Evolutionary conservation across 1,284 basidiomycete genomes (phyloP).

Genomic region (Takashimella tepidaria): DNA sequence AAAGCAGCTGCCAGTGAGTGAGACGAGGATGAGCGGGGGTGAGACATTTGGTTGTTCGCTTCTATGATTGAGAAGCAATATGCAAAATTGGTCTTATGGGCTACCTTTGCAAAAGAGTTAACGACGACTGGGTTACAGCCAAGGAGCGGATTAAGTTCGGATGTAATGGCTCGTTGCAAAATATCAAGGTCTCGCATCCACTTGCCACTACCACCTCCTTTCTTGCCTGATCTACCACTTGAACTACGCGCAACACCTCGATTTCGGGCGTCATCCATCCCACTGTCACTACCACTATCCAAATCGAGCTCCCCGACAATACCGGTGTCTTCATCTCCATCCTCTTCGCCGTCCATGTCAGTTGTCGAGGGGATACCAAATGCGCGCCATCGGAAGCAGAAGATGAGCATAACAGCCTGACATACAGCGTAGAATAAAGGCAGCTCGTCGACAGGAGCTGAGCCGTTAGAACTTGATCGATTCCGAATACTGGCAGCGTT

Average conservation of each 20-base stretch:
- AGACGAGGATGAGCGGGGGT: constrained; percentile 21
- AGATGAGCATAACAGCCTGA: constrained; percentile 93
- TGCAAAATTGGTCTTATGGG: constrained; percentile 83
- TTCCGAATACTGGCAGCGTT: background rate
- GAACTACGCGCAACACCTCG: constrained; percentile 1
- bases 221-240: constrained; percentile 2
- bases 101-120: constrained; percentile 87
- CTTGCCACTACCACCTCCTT: constrained; percentile 46
- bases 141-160: constrained; percentile 83
- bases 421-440: constrained; percentile 84
- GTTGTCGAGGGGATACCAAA: constrained; percentile 12
- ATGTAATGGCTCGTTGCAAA: constrained; percentile 74
- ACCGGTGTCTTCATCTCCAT: constrained; percentile 48
- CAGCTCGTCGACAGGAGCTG: constrained; percentile 48
- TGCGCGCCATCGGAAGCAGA: constrained; percentile 90
- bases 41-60: constrained; percentile 56
- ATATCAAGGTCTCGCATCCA: constrained; percentile 83
- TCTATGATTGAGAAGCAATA: constrained; percentile 95
- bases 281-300: constrained; percentile 50
- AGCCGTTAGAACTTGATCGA: constrained; percentile 21
- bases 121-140: constrained; percentile 87
- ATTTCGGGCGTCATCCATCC: constrained; percentile 48
- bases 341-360: constrained; percentile 4
- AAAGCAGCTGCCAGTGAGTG: constrained; percentile 5
- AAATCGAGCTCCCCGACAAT: constrained; percentile 55